These are phyloP conservation scores for Calonectria pteridis DNA, from an alignment of 2,329 filamentous ascomycete species.

Conservation along the genomic window DNA sequence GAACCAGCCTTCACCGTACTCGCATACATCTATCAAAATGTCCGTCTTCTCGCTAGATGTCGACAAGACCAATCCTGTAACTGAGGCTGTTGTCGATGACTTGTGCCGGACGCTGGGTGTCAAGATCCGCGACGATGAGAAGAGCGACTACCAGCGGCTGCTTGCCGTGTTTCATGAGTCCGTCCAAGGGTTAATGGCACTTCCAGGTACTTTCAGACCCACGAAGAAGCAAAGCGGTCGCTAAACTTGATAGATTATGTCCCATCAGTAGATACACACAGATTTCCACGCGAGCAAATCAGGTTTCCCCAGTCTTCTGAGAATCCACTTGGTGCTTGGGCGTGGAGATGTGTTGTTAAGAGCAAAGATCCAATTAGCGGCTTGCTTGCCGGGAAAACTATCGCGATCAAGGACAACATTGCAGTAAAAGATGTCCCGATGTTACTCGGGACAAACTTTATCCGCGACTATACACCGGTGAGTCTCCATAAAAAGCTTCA, in stretches of 20 bases:
- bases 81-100: background rate
- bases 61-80: background rate
- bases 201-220: background rate
- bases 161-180: constrained; percentile 3
- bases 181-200: background rate
- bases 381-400: background rate
- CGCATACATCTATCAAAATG: background rate
- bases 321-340: background rate
- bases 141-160: background rate
- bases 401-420: constrained; percentile 16
- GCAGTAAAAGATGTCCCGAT: constrained; percentile 5
- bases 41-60: constrained; percentile 1
- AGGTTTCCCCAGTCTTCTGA: background rate
- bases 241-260: background rate
- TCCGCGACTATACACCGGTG: constrained; percentile 4
- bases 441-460: constrained; percentile 6
- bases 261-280: background rate
- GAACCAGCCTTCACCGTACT: background rate
- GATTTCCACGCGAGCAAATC: background rate
- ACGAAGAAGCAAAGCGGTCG: rapidly evolving
- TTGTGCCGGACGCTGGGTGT: background rate
- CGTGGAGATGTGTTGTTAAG: background rate
- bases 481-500: background rate
- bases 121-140: background rate
- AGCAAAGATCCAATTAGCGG: background rate